phyloP scores from a whole-genome alignment of 2,329 filamentous ascomycete species.

The Emericellopsis cladophorae region DNA sequence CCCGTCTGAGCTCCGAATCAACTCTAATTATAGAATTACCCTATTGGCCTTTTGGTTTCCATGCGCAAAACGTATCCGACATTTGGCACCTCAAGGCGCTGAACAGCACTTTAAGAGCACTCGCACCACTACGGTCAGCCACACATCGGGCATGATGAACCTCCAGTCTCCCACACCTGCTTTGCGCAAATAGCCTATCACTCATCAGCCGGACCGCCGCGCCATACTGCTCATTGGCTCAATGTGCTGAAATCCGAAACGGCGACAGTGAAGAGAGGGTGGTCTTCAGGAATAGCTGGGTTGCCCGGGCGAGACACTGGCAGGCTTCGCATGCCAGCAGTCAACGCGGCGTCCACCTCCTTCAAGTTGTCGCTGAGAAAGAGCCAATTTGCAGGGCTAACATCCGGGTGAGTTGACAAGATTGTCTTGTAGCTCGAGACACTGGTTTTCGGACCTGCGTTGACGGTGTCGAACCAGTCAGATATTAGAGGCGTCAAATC shows the following conservation, averaged over 20 bases:
- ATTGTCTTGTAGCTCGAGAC: constrained; percentile 56
- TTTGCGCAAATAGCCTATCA: no score
- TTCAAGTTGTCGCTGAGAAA: constrained; percentile 72
- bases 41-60: no score
- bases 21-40: no score
- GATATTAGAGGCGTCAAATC: constrained; percentile 47
- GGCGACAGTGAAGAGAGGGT: constrained; percentile 18
- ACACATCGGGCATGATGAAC: no score
- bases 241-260: constrained; percentile 3
- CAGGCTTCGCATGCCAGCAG: constrained; percentile 49
- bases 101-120: no score
- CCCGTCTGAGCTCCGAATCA: no score
- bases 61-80: no score
- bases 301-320: constrained; percentile 61
- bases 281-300: constrained; percentile 40
- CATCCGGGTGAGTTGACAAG: constrained; percentile 26
- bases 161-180: no score
- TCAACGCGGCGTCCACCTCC: constrained; percentile 50
- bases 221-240: not conserved
- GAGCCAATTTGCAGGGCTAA: constrained; percentile 42
- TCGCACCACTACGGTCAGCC: no score
- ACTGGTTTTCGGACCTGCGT: constrained; percentile 64
- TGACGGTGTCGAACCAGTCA: constrained; percentile 70
- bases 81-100: no score
- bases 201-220: no score